These are phyloP conservation scores for Suillus subluteus DNA, from an alignment of 768 basidiomycete genomes.

Conservation along the genomic window DNA sequence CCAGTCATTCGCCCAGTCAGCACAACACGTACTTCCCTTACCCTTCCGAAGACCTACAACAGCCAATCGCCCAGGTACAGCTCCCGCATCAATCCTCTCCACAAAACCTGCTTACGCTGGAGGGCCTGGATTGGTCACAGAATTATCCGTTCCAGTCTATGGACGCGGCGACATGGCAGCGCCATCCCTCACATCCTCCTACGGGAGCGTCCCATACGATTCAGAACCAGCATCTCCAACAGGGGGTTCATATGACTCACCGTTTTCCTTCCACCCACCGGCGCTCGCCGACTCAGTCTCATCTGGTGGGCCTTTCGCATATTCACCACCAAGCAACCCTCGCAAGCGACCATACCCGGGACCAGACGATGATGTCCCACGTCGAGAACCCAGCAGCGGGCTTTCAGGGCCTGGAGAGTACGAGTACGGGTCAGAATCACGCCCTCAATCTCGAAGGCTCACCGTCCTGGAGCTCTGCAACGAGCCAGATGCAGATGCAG, in stretches of 20 bases:
- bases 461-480: conserved; percentile 90
- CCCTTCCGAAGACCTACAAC: conserved; percentile 59
- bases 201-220: conserved; percentile 23
- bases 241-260: conserved; percentile 54
- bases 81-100: conserved; percentile 61
- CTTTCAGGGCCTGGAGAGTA: conserved; percentile 44
- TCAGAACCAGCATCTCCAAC: conserved; percentile 29
- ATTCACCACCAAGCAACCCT: conserved; percentile 45
- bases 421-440: conserved; percentile 74
- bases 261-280: conserved; percentile 81
- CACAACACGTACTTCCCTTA: conserved; percentile 59
- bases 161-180: conserved; percentile 46
- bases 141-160: conserved; percentile 43
- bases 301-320: conserved; percentile 35
- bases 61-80: conserved; percentile 69
- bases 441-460: conserved; percentile 80
- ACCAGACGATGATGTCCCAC: conserved; percentile 43
- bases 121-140: conserved; percentile 57
- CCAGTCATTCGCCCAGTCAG: conserved; percentile 45
- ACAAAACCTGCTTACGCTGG: conserved; percentile 48
- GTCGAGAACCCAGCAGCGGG: conserved; percentile 39
- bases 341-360: conserved; percentile 67
- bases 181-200: conserved; percentile 31
- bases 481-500: conserved; percentile 55
- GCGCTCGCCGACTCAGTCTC: conserved; percentile 42